Conservation (phyloP, 2,329 filamentous ascomycete genomes). For the Dactylonectria macrodidyma region DNA sequence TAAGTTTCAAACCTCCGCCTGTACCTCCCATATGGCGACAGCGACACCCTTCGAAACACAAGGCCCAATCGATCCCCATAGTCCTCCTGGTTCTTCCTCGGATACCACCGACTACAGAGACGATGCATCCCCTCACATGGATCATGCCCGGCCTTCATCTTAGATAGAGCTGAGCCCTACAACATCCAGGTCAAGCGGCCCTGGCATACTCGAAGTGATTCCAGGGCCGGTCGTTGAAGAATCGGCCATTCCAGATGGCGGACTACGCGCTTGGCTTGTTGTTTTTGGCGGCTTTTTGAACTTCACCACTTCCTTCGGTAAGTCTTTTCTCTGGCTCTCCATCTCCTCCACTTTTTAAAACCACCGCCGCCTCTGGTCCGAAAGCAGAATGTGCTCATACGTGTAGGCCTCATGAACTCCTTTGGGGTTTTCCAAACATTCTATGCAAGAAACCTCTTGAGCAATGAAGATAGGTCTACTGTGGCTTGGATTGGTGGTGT, state of each 20-base stretch:
- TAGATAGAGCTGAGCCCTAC: not conserved
- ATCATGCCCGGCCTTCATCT: not conserved
- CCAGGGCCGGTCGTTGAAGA: not conserved
- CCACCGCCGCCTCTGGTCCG: not conserved
- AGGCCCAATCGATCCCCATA: not conserved
- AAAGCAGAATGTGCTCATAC: not conserved
- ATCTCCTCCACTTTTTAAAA: too few relatives aligned
- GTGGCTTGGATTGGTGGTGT: slow-evolving; percentile 60
- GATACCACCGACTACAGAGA: not conserved
- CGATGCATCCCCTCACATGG: not conserved
- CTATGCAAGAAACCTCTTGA: slow-evolving; percentile 56
- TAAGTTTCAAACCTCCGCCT: not conserved
- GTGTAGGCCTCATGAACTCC: slow-evolving; percentile 19
- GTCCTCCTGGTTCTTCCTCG: not conserved
- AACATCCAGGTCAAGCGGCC: not conserved
- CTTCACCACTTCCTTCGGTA: slow-evolving; percentile 49
- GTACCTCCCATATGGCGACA: not conserved
- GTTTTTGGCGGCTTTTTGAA: slow-evolving; percentile 51
- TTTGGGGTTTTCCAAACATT: slow-evolving; percentile 58
- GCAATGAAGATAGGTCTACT: slow-evolving; percentile 48
- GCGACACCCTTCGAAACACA: not conserved
- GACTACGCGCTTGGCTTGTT: slow-evolving; percentile 50
- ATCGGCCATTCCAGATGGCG: slow-evolving; percentile 42
- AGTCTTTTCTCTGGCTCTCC: not conserved
- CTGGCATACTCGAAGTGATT: not conserved